phyloP scores from a whole-genome alignment of 805 yeast genomes.

The Ogataea paradorogensis region DNA sequence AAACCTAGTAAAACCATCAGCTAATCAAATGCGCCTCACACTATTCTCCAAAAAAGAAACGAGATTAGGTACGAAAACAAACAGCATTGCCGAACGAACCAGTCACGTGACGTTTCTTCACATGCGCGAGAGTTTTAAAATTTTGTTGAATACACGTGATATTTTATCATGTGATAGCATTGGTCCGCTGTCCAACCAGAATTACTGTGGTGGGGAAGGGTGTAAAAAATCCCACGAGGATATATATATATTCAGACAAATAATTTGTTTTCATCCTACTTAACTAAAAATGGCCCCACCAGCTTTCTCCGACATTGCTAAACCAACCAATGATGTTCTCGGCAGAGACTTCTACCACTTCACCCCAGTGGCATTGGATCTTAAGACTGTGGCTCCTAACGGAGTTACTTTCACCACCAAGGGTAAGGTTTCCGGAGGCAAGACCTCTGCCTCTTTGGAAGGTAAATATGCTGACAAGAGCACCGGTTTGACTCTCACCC shows the following conservation, averaged over 20 bases:
- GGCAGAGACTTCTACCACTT: conserved; percentile 91
- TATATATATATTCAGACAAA: not conserved
- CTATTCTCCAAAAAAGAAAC: conserved; percentile 13
- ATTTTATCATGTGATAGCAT: conserved; percentile 1
- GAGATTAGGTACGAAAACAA: conserved; percentile 6
- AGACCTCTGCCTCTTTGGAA: conserved; percentile 86
- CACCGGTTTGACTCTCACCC: conserved; percentile 88
- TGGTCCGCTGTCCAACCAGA: conserved; percentile 8
- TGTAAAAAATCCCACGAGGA: conserved; percentile 2
- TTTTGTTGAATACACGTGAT: not conserved
- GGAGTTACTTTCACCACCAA: conserved; percentile 93
- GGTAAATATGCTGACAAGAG: conserved; percentile 91
- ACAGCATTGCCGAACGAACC: not conserved
- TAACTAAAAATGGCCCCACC: conserved; percentile 65
- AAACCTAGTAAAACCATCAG: not conserved
- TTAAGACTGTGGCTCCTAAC: conserved; percentile 91
- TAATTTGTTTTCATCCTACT: conserved; percentile 4
- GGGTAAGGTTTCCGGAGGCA: conserved; percentile 80
- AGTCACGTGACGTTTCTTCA: not conserved
- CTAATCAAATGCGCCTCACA: not conserved
- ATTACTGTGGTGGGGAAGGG: conserved; percentile 7
- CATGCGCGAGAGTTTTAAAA: too few relatives aligned
- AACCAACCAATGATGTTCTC: conserved; percentile 86
- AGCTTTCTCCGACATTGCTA: conserved; percentile 90
- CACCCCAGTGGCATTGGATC: conserved; percentile 81